Percentiles rank a stretch among this genome's conserved stretches.
Evolutionary conservation across 306 rosid genomes (phyloP).

Genomic region (Inga leiocalycina): DNA sequence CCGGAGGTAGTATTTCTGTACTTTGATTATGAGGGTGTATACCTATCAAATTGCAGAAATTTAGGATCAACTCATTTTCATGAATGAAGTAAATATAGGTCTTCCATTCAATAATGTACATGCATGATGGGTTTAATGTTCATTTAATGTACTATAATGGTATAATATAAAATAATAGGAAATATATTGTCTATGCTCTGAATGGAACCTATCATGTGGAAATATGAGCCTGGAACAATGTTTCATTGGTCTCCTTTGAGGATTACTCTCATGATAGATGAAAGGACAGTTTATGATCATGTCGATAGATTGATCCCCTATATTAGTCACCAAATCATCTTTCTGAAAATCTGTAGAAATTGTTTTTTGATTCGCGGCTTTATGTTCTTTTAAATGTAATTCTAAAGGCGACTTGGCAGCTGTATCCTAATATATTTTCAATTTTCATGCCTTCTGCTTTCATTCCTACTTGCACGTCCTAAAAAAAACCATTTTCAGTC

Average conservation of each 20-base stretch:
- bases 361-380: background rate
- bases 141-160: background rate
- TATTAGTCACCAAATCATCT: background rate
- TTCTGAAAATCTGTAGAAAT: background rate
- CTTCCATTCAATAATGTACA: background rate
- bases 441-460: background rate
- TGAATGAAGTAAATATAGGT: background rate
- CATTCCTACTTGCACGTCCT: background rate
- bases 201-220: background rate
- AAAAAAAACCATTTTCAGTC: background rate
- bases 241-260: background rate
- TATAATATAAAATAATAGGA: background rate
- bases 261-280: background rate
- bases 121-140: background rate
- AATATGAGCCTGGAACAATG: background rate
- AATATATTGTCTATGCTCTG: background rate
- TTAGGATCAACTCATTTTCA: background rate
- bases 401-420: background rate
- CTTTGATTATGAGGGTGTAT: background rate
- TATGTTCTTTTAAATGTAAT: background rate
- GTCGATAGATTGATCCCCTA: background rate
- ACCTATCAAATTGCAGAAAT: background rate
- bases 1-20: background rate
- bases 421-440: background rate
- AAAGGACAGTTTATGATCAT: background rate